Evolutionary conservation across 805 yeast genomes (phyloP).

Genomic region (Candida fluviatilis): DNA sequence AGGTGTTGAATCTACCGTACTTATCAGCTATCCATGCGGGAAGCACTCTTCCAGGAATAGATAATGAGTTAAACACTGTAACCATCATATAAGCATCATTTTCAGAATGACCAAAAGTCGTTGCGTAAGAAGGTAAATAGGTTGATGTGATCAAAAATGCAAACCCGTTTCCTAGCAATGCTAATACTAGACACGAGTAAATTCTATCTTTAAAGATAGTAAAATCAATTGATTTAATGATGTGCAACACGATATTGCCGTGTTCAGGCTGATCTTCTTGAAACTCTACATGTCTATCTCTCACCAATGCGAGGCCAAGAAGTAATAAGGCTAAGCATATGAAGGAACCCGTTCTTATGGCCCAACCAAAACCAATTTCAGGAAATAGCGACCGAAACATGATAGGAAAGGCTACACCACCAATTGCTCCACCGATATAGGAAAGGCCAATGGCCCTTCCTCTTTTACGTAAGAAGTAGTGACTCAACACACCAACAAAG

Average conservation of each 20-base stretch:
- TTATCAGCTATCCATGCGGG: conserved; percentile 23
- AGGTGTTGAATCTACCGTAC: conserved; percentile 21
- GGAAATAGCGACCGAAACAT: conserved; percentile 22
- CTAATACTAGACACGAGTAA: conserved; percentile 19
- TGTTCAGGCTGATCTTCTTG: conserved; percentile 5
- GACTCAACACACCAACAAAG: conserved; percentile 19
- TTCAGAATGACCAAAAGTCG: conserved; percentile 18
- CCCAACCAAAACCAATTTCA: conserved; percentile 28
- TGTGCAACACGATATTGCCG: conserved; percentile 10
- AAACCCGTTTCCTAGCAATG: conserved; percentile 26
- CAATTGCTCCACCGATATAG: conserved; percentile 29
- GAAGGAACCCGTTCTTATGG: conserved; percentile 22
- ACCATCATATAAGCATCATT: conserved; percentile 17
- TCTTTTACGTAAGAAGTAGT: conserved; percentile 18
- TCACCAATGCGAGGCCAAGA: conserved; percentile 13
- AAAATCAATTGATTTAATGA: conserved; percentile 20
- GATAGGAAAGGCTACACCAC: conserved; percentile 26
- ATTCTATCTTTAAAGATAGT: conserved; percentile 20
- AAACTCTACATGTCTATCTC: conserved; percentile 16
- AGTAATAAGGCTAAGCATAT: conserved; percentile 15
- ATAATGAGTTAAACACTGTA: conserved; percentile 20
- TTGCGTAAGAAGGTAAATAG: conserved; percentile 21
- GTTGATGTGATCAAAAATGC: conserved; percentile 23
- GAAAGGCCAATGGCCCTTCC: conserved; percentile 25
- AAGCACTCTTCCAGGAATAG: conserved; percentile 24